Base-by-base conservation (phyloP, 192 early-diverging fungal species). In the Coemansia sp. region DNA sequence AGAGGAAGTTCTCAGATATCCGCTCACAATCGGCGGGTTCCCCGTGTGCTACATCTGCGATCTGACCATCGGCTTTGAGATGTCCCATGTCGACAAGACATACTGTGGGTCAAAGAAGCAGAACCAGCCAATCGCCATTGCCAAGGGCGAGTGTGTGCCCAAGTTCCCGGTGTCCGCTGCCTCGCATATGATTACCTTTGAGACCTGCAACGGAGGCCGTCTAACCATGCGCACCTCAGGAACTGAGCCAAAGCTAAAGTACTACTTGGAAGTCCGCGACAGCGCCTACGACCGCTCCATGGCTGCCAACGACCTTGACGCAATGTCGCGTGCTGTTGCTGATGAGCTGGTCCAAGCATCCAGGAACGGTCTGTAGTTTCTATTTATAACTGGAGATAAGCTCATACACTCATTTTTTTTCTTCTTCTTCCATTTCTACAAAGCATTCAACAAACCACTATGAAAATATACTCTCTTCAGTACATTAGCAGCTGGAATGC, bases 181-280 rank as follows among this genome's bases (percentile, higher is more conserved):
- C 6, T 89, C 94, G 6, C 91, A 98, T 36, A 98, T 98, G 96
- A 88, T 98, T 41, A 98, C 95, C 0, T 94, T 98, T 71, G 83
- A 84, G 64, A 86, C 90, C 15, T 86, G 89, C 63, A 89, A 91
- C 45, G 85, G 84, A 48, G 87, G 84, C 49, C 86, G 89, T 23
- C 84, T 88, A 58, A 92, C 89, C 10, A 69, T 91, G 71, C 84
- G 88, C 61, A 89, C 90, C 3, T 86, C 91, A 57, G 93, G 93
- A 8, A 95, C 95, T 7, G 96, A 96, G 76, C 95, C 92, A 68
- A 98, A 95, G 72, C 87, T 95, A 79, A 95, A 94, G 81, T 93
- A 92, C 69, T 93, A 93, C 67, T 66, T 89, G 36, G 92, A 94
- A 45, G 77, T 91, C 18, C 68, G 85, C 14, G 73, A 66, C 79